Conservation (phyloP, 371 early-diverging fungal genomes). For the Mucor saturninus region DNA sequence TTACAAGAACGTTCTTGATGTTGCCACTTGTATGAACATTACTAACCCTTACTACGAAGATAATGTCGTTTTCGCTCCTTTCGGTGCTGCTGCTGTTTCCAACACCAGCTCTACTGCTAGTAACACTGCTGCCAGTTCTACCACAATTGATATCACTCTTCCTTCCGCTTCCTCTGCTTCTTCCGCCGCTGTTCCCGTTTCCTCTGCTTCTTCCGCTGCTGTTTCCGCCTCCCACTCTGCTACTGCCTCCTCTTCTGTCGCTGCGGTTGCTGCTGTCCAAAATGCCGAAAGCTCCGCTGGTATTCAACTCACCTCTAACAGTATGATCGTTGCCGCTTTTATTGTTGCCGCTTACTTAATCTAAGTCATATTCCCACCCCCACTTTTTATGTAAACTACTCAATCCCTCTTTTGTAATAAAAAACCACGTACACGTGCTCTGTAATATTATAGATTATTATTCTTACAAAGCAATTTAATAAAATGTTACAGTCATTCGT, state of each 20-base stretch:
- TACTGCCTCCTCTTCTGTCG: constrained; percentile 17
- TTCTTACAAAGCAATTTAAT: not conserved
- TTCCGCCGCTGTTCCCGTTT: constrained; percentile 8
- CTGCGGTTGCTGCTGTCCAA: constrained; percentile 15
- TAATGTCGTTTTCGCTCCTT: constrained; percentile 34
- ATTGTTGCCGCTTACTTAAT: constrained; percentile 25
- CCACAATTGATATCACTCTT: too few species aligned
- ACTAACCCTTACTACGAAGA: constrained; percentile 57
- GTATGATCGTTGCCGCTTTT: constrained; percentile 19
- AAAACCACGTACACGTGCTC: not conserved
- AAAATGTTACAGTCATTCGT: not conserved
- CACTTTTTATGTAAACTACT: not conserved
- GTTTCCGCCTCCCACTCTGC: constrained; percentile 13
- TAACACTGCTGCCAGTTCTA: constrained; percentile 3
- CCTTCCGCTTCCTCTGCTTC: constrained; percentile 15
- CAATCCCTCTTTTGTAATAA: not conserved
- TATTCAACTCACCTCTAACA: constrained; percentile 24
- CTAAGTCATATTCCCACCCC: constrained; percentile 9
- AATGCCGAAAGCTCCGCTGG: constrained; percentile 17
- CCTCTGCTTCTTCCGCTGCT: constrained; percentile 9
- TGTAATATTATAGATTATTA: not conserved
- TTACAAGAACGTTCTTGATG: constrained; percentile 54
- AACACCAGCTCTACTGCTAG: constrained; percentile 14
- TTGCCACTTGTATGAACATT: constrained; percentile 60
- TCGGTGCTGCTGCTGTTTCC: constrained; percentile 19